Percentiles rank a stretch among this genome's conserved stretches.
phyloP scores from a whole-genome alignment of 768 basidiomycete genomes.

The Floccularia luteovirens region DNA sequence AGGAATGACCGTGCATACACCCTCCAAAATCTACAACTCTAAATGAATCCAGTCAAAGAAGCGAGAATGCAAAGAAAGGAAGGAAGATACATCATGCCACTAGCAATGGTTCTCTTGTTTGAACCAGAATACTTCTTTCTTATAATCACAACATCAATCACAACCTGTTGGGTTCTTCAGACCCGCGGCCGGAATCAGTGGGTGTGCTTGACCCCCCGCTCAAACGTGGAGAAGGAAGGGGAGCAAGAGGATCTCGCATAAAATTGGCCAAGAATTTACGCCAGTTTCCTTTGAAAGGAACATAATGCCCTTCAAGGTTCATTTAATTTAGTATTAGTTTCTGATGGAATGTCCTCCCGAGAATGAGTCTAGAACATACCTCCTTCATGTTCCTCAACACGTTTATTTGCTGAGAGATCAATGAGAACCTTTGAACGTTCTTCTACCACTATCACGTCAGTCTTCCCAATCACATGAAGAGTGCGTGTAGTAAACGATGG shows the following conservation, averaged over 20 bases:
- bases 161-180: conserved; percentile 28
- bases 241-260: conserved; percentile 40
- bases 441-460: conserved; percentile 65
- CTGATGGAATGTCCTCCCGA: not conserved
- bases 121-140: too few species aligned
- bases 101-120: too few species aligned
- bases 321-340: not conserved
- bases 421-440: conserved; percentile 59
- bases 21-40: too few species aligned
- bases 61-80: too few species aligned
- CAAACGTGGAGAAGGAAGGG: conserved; percentile 37
- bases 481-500: conserved; percentile 60
- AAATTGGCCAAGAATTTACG: conserved; percentile 67
- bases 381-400: conserved; percentile 74
- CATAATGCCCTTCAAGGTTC: conserved; percentile 59
- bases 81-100: too few species aligned
- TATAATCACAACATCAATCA: too few species aligned
- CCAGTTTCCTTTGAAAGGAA: conserved; percentile 75
- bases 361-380: conserved; percentile 37
- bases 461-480: conserved; percentile 71
- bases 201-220: too few species aligned
- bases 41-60: too few species aligned
- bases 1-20: too few species aligned
- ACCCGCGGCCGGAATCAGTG: conserved; percentile 37
- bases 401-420: conserved; percentile 41